These are phyloP conservation scores for Aureobasidium subglaciale DNA, from an alignment of 2,329 filamentous ascomycete species.

Conservation along the genomic window DNA sequence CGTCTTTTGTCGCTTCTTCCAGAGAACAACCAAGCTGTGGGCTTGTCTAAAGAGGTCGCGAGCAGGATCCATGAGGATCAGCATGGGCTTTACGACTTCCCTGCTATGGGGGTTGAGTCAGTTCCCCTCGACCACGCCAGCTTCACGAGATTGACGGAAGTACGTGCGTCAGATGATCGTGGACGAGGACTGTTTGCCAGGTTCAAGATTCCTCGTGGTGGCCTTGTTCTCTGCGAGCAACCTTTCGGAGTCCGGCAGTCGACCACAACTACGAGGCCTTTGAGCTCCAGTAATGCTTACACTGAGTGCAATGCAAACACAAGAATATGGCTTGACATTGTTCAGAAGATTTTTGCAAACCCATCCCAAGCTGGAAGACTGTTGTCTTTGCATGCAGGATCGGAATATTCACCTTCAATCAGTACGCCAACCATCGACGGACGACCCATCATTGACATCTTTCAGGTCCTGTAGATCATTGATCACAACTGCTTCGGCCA, in stretches of 20 bases:
- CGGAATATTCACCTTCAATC: not conserved
- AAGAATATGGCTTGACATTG: not conserved
- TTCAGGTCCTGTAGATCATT: not conserved
- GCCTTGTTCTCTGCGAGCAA: not conserved
- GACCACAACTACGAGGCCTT: not conserved
- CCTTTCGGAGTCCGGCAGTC: not conserved
- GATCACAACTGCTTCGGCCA: not conserved
- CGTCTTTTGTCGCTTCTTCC: not conserved
- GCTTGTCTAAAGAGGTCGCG: not conserved
- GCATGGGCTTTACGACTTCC: not conserved
- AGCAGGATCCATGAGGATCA: not conserved
- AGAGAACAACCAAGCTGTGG: not conserved
- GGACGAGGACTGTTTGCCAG: not conserved
- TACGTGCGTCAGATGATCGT: not conserved
- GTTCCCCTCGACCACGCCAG: not conserved
- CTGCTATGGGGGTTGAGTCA: not conserved
- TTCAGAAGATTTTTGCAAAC: not conserved
- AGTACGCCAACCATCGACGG: not conserved
- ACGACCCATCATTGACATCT: not conserved
- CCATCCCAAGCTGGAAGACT: not conserved
- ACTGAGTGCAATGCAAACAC: not conserved
- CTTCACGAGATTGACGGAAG: not conserved
- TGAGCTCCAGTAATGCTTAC: not conserved
- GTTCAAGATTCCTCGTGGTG: not conserved
- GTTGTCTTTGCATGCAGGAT: not conserved